Evolutionary conservation across 768 basidiomycete genomes (phyloP), one percentile per base, ranked within the genome.

Genomic region (Agrocybe pediades): DNA sequence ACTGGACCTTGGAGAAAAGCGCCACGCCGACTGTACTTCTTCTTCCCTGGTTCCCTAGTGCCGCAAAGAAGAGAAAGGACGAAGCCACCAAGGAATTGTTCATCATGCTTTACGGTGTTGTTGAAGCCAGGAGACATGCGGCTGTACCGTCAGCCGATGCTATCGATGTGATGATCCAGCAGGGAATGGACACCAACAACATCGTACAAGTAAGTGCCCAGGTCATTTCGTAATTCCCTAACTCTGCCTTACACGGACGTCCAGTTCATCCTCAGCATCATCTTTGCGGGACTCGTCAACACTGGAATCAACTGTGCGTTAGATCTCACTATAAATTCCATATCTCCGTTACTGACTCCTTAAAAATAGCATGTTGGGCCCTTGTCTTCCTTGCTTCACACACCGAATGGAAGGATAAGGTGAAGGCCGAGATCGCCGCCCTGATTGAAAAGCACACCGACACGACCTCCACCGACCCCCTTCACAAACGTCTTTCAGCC

Each of bases 31-130:
- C 61, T 3, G 60, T 65, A 17, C 59, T 71, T 1, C 55, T 73
- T 2, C 58, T 77, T 9, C 73, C 74, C 0, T 73, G 70, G 69
- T 65, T 75, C 33, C 73, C 74, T 9, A 61, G 71, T n/a, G 53
- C 50, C 0, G 66, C 70, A 0, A 71, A 67, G 46, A 68, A 60
- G 46, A 58, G 59, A 25, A 72, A 69, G 54, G 61, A 67, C 33
- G 51, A 53, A 2, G 68, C 73, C 0, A 71, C 71, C 1, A 67
- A 49, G 30, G 68, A 59, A 0, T 59, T 77, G 1, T 75, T 59
- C 45, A 62, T 54, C 0, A 58, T 59, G 9, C 46, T 76, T 3
- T 53, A 58, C 1, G 47, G 56, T 3, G 70, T 64, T 40, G 69
- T 76, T 13, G 66, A 70, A 45, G 50, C 54, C 9, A 59, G 72